Evolutionary conservation across 441 rosid genomes (phyloP).

Genomic region (Gossypium gossypioides): DNA sequence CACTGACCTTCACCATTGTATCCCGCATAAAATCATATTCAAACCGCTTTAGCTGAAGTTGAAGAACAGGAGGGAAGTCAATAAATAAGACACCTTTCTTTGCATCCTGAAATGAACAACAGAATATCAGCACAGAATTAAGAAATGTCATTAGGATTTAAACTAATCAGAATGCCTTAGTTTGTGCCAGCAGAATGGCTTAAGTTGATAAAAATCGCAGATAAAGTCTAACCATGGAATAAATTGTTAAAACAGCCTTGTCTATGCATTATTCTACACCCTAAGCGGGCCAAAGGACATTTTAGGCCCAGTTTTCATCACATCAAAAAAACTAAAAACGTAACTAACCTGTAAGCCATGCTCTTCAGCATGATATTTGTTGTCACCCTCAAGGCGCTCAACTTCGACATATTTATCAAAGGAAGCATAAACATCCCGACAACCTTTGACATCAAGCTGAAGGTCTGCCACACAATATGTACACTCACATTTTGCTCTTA

Average conservation of each 20-base stretch:
- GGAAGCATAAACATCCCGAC: constrained; percentile 89
- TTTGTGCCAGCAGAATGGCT: background rate
- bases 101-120: constrained; percentile 60
- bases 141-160: background rate
- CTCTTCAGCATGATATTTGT: constrained; percentile 85
- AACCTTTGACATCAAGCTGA: constrained; percentile 97
- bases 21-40: constrained; percentile 89
- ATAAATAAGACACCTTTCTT: constrained; percentile 83
- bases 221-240: background rate
- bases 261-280: background rate
- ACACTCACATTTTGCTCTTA: background rate
- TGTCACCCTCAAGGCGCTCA: constrained; percentile 93
- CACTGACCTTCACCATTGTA: constrained; percentile 84
- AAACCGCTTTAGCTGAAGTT: constrained; percentile 86
- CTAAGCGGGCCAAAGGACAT: background rate
- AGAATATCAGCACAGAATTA: background rate
- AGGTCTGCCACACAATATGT: constrained; percentile 44
- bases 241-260: background rate
- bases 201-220: background rate
- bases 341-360: constrained; percentile 78
- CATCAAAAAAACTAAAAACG: background rate
- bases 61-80: constrained; percentile 95
- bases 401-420: constrained; percentile 96
- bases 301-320: background rate
- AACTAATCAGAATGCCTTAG: background rate